phyloP scores from a whole-genome alignment of 2,329 filamentous ascomycete genomes.

The Colletotrichum brevisporum region DNA sequence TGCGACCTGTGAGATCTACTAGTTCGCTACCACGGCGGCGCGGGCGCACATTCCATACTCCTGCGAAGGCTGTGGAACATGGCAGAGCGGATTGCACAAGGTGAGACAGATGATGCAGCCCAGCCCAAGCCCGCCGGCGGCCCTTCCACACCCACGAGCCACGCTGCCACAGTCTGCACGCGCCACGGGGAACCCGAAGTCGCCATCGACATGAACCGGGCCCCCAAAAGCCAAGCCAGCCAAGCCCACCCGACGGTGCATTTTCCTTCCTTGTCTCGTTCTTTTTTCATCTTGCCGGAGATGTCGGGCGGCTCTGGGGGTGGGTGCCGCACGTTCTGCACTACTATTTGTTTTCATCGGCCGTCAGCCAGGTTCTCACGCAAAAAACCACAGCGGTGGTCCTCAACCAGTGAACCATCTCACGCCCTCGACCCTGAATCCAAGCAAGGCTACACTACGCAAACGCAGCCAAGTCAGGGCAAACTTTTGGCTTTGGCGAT shows the following conservation, averaged over 20 bases:
- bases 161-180: conserved; percentile 30
- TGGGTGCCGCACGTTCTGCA: no score
- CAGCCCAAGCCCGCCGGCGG: conserved; percentile 35
- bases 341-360: neutral
- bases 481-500: conserved; percentile 6
- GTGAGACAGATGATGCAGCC: conserved; percentile 39
- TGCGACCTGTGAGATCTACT: neutral
- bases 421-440: conserved; percentile 10
- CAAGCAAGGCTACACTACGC: conserved; percentile 10
- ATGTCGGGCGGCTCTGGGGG: conserved; percentile 12
- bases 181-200: conserved; percentile 39
- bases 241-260: conserved; percentile 24
- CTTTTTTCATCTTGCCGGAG: conserved; percentile 16
- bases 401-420: neutral
- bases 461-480: conserved; percentile 1
- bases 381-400: neutral
- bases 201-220: conserved; percentile 26
- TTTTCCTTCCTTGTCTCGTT: conserved; percentile 8
- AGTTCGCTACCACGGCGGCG: conserved; percentile 14
- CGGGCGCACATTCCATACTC: conserved; percentile 33
- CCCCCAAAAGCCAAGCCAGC: conserved; percentile 30
- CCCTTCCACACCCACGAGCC: conserved; percentile 32
- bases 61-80: conserved; percentile 36
- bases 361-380: neutral
- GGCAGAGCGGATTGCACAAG: conserved; percentile 35